Conservation (phyloP, 805 yeast genomes). For the Wickerhamomyces pijperi region DNA sequence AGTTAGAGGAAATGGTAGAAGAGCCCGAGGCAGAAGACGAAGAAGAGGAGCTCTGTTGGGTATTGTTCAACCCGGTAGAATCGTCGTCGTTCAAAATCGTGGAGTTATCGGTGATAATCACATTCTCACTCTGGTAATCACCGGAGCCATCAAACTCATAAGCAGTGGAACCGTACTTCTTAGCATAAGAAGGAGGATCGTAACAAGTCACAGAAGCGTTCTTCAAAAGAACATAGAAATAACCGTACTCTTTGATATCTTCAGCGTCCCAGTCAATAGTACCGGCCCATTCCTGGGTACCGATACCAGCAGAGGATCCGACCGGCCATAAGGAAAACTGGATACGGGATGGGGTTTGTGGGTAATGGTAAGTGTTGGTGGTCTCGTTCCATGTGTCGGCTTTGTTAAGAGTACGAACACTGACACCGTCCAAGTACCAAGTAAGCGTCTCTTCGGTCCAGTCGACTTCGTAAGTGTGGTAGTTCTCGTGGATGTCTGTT, state of each 20-base stretch:
- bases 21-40: conserved; percentile 9
- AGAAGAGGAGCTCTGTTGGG: conserved; percentile 16
- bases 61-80: conserved; percentile 58
- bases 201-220: conserved; percentile 56
- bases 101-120: conserved; percentile 52
- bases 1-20: conserved; percentile 1
- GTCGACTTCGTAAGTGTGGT: conserved; percentile 68
- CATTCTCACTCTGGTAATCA: conserved; percentile 34
- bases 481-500: conserved; percentile 51
- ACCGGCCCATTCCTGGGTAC: conserved; percentile 82
- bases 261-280: conserved; percentile 67
- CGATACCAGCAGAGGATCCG: conserved; percentile 45
- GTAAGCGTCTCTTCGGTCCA: conserved; percentile 64
- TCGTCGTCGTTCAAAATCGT: conserved; percentile 49
- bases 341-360: conserved; percentile 67
- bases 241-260: conserved; percentile 71
- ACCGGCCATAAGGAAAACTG: conserved; percentile 76
- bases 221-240: conserved; percentile 58
- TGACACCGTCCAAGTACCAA: conserved; percentile 67
- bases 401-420: conserved; percentile 53
- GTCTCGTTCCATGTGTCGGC: conserved; percentile 56
- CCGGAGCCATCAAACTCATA: conserved; percentile 43
- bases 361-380: conserved; percentile 40
- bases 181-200: conserved; percentile 53
- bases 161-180: conserved; percentile 32